Conservation (phyloP, 2,329 filamentous ascomycete genomes). For the Escovopsis sp. region DNA sequence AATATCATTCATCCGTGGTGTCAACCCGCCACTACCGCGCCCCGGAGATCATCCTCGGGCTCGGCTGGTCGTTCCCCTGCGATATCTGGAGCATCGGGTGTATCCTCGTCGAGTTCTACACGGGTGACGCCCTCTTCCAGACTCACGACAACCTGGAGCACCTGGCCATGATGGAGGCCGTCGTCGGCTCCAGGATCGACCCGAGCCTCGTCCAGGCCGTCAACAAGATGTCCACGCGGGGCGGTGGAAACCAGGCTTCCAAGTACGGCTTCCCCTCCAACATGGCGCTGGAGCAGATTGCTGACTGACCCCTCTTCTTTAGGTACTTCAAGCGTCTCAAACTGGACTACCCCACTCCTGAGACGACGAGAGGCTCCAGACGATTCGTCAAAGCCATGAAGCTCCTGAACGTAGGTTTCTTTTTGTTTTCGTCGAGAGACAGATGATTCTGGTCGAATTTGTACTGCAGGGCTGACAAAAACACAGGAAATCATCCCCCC, state of each 20-base stretch:
- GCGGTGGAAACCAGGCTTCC: too few species aligned
- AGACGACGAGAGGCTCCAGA: constrained; percentile 47
- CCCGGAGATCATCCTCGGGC: constrained; percentile 52
- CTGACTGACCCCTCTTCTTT: too few species aligned
- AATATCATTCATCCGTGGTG: constrained; percentile 55
- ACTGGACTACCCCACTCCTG: constrained; percentile 46
- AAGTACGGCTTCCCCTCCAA: too few species aligned
- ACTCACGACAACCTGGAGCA: constrained; percentile 58
- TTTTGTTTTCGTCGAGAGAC: too few species aligned
- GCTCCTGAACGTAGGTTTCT: too few species aligned
- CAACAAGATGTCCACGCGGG: constrained; percentile 34
- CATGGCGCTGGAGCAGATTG: too few species aligned
- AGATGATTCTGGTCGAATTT: too few species aligned
- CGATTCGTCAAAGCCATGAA: constrained; percentile 58
- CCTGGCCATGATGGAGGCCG: constrained; percentile 57
- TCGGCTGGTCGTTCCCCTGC: constrained; percentile 55
- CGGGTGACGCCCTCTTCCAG: constrained; percentile 55
- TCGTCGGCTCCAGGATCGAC: constrained; percentile 44
- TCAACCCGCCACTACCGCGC: constrained; percentile 54
- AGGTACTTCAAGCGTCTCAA: constrained; percentile 52
- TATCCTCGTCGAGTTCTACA: constrained; percentile 56
- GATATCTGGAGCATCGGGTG: constrained; percentile 61
- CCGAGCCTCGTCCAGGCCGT: constrained; percentile 32
- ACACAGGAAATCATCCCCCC: constrained; percentile 43
- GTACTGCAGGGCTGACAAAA: too few species aligned